Evolutionary conservation across 2,329 filamentous ascomycete species (phyloP).

Genomic region (Ambrosiella xylebori): DNA sequence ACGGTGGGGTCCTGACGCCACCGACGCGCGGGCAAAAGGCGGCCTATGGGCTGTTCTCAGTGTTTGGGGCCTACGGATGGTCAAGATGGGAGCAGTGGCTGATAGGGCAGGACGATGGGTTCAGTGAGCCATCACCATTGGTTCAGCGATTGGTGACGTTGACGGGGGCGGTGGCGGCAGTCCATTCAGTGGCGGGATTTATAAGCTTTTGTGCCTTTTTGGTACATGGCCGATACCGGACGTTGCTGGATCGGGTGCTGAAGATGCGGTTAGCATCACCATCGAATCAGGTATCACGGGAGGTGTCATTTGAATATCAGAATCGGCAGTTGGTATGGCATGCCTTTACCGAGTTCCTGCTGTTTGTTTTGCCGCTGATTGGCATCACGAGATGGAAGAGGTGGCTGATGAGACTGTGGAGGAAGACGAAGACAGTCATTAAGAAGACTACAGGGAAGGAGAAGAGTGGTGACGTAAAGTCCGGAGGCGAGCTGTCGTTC

Average conservation of each 20-base stretch:
- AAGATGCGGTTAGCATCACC: conserved; percentile 72
- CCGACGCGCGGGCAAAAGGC: conserved; percentile 73
- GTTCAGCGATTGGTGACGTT: conserved; percentile 45
- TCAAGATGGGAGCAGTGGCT: conserved; percentile 82
- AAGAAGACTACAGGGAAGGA: conserved; percentile 16
- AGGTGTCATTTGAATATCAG: conserved; percentile 93
- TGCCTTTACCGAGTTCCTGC: conserved; percentile 96
- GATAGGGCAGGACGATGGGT: conserved; percentile 57
- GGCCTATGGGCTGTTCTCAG: conserved; percentile 67
- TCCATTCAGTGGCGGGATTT: conserved; percentile 69
- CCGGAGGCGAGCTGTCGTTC: conserved; percentile 56
- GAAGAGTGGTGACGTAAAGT: conserved; percentile 29
- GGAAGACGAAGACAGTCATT: conserved; percentile 54
- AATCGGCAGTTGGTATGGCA: conserved; percentile 98
- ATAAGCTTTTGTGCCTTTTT: conserved; percentile 81
- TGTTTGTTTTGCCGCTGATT: conserved; percentile 92
- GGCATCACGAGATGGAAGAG: conserved; percentile 85
- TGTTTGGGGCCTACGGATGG: conserved; percentile 81
- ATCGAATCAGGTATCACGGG: conserved; percentile 67
- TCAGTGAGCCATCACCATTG: conserved; percentile 39
- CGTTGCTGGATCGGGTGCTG: conserved; percentile 69
- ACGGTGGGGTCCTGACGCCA: conserved; percentile 42
- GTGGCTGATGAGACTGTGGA: conserved; percentile 77
- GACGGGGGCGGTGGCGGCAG: conserved; percentile 50
- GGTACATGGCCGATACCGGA: conserved; percentile 78